Conservation (phyloP, 495 filamentous ascomycete genomes). For the Lentithecium fluviatile region DNA sequence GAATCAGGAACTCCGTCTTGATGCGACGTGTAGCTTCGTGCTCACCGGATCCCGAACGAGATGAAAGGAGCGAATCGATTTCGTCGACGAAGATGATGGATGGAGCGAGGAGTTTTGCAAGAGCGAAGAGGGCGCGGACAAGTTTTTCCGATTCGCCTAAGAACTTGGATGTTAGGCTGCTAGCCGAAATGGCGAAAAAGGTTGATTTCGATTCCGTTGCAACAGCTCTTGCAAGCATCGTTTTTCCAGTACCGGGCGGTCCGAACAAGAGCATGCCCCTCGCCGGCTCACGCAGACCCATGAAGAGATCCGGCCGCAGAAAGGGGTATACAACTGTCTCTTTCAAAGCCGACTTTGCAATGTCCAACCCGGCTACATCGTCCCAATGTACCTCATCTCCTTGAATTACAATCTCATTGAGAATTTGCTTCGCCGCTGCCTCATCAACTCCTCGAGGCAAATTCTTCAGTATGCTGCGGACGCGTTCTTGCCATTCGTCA, state of each 20-base stretch:
- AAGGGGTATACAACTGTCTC: slow-evolving; percentile 98
- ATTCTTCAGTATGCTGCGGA: slow-evolving; percentile 67
- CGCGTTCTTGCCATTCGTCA: slow-evolving; percentile 47
- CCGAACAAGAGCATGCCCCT: slow-evolving; percentile 96
- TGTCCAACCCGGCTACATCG: slow-evolving; percentile 87
- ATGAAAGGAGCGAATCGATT: slow-evolving; percentile 90
- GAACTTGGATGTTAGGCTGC: slow-evolving; percentile 92
- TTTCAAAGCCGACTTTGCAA: slow-evolving; percentile 88
- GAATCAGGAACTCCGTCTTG: slow-evolving; percentile 97
- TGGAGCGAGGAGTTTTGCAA: slow-evolving; percentile 87
- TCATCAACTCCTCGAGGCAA: slow-evolving; percentile 79
- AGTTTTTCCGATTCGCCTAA: slow-evolving; percentile 96
- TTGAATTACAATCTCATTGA: slow-evolving; percentile 93
- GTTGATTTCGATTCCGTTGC: slow-evolving; percentile 93
- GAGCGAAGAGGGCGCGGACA: slow-evolving; percentile 84
- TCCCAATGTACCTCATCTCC: slow-evolving; percentile 95
- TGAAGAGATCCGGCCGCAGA: slow-evolving; percentile 91
- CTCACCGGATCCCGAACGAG: slow-evolving; percentile 78
- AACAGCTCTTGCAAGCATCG: slow-evolving; percentile 93
- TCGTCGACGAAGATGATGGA: slow-evolving; percentile 99
- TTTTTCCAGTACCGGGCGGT: slow-evolving; percentile 95
- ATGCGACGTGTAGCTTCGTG: slow-evolving; percentile 91
- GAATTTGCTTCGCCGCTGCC: slow-evolving; percentile 79
- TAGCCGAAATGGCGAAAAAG: slow-evolving; percentile 96
- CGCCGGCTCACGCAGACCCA: slow-evolving; percentile 90